phyloP scores from a whole-genome alignment of 2,329 filamentous ascomycete genomes.

The Pestalotiopsis sp. region DNA sequence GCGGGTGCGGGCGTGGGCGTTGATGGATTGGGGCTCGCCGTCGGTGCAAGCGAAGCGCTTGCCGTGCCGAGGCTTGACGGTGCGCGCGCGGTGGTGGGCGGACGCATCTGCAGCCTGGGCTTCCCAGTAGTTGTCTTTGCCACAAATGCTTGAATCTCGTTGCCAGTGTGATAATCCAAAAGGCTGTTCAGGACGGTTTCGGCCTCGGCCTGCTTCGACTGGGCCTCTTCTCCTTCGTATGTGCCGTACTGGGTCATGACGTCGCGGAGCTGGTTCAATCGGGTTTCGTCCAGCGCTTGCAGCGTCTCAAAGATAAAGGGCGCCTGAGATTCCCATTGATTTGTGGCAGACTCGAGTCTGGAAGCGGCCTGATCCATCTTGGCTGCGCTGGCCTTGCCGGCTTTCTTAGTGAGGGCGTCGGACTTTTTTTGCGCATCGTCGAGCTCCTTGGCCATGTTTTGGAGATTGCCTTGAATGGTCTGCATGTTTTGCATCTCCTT shows the following conservation, averaged over 20 bases:
- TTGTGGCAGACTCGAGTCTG: slow-evolving; percentile 75
- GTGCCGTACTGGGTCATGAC: slow-evolving; percentile 91
- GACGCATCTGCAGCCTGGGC: slow-evolving; percentile 45
- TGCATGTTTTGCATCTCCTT: slow-evolving; percentile 82
- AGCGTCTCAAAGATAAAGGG: slow-evolving; percentile 94
- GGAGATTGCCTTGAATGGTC: slow-evolving; percentile 80
- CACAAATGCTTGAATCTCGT: slow-evolving; percentile 80
- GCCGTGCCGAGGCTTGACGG: slow-evolving; percentile 38
- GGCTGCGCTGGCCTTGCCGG: slow-evolving; percentile 71
- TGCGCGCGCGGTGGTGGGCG: slow-evolving; percentile 39
- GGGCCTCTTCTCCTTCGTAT: slow-evolving; percentile 85
- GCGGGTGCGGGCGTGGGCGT: not conserved
- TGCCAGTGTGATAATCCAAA: slow-evolving; percentile 82
- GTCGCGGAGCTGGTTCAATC: slow-evolving; percentile 88
- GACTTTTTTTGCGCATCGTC: slow-evolving; percentile 82
- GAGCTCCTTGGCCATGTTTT: slow-evolving; percentile 80
- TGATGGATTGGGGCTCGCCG: slow-evolving; percentile 24
- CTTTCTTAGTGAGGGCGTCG: slow-evolving; percentile 83
- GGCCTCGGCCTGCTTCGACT: slow-evolving; percentile 72
- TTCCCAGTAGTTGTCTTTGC: slow-evolving; percentile 46
- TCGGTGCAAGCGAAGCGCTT: slow-evolving; percentile 30
- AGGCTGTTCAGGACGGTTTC: slow-evolving; percentile 81
- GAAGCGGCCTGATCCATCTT: slow-evolving; percentile 77
- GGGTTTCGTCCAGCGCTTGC: slow-evolving; percentile 86
- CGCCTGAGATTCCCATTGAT: slow-evolving; percentile 92